These are phyloP conservation scores for Dendrobium nobile DNA, from an alignment of 106 monocot species.

Conservation along the genomic window DNA sequence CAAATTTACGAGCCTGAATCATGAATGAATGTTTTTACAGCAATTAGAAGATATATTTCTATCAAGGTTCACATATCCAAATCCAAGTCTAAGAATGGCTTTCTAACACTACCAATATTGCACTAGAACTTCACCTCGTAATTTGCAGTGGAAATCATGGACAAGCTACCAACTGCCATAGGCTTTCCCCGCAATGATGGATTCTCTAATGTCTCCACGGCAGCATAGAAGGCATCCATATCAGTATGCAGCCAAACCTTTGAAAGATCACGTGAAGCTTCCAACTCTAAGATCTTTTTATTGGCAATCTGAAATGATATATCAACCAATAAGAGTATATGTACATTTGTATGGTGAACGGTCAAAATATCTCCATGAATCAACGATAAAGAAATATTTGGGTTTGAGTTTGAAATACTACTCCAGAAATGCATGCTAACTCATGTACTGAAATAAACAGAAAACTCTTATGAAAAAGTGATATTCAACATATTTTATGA, in stretches of 20 bases:
- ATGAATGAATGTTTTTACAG: not conserved
- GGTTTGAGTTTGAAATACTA: not conserved
- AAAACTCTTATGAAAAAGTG: not conserved
- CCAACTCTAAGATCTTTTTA: constrained; percentile 64
- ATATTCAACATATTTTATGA: not conserved
- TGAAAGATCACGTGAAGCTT: constrained; percentile 83
- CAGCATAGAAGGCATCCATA: constrained; percentile 99
- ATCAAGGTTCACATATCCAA: constrained; percentile 8
- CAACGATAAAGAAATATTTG: not conserved
- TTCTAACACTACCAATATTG: not conserved
- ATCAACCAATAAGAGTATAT: not conserved
- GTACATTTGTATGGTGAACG: not conserved
- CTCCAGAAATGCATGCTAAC: not conserved
- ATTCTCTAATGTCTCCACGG: constrained; percentile 86
- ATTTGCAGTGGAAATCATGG: constrained; percentile 98
- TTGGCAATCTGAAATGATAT: constrained; percentile 50
- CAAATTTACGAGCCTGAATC: constrained; percentile 89
- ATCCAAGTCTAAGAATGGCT: constrained; percentile 1
- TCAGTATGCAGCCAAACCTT: constrained; percentile 89
- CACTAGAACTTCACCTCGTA: constrained; percentile 61
- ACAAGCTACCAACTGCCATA: constrained; percentile 92
- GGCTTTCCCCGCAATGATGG: constrained; percentile 77
- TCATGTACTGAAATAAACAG: not conserved
- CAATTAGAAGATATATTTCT: constrained; percentile 6
- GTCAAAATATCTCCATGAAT: not conserved